Base-by-base conservation (phyloP, 179 eudicot species). In the Gypsophila paniculata region DNA sequence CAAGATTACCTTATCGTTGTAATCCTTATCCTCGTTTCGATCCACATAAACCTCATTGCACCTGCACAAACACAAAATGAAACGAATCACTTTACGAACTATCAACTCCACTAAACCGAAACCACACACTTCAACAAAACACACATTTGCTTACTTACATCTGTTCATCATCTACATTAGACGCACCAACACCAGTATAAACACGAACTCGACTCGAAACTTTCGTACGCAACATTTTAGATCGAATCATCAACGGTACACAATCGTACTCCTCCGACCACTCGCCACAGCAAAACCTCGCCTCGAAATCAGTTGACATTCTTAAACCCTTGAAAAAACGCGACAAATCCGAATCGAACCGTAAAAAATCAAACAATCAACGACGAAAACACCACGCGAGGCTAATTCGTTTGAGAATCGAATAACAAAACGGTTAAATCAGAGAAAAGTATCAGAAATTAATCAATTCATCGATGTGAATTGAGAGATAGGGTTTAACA, bases 191-290 rank as follows among this genome's bases (percentile, higher is more conserved):
- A 7, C 15, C 36, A 0, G 8, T 55, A 75, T 60, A 21, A 12
- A 6, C 17, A 22, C 2, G 11, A 9, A 32, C 60, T 3, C 36
- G 54, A 6, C 59, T 61, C 5, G 7, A 38, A 67, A 19, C 65
- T 25, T 36, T 44, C 12, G 21, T 13, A 51, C 36, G 61, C 77
- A 78, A 34, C 61, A 73, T 19, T 13, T 68, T 73, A 32, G 52
- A 73, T 62, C 81, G 72, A 18, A 74, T 73, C 12, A 66, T 48
- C 18, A 78, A 64, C 8, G 81, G 81, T 52, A 78, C 59, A 49
- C 74, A 62, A 63, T 78, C 81, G 22, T 61, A 63, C 8, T 78
- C 74, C 70, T 73, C 77, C n/a, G 65, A 78, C 81, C 81, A 78
- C 19, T 51, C 65, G 51, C 70, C 52, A 25, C 44, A 51, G 32